phyloP scores from a whole-genome alignment of 192 early-diverging fungal genomes.

The Dissophora globulifera region DNA sequence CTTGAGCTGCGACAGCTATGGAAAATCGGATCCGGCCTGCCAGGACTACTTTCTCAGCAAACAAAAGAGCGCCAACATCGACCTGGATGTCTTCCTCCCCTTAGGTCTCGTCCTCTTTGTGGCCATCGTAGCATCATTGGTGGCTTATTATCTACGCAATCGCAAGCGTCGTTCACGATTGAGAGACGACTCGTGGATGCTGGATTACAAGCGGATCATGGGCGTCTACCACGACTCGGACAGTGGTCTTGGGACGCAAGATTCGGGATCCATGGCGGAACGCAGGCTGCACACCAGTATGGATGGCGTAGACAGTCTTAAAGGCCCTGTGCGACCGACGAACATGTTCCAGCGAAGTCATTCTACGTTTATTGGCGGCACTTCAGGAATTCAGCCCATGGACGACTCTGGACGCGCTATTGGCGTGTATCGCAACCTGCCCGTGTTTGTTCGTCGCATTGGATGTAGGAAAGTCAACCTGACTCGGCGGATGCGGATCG shows the following conservation, averaged over 20 bases:
- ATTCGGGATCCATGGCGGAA: conserved; percentile 24
- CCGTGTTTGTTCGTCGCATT: conserved; percentile 51
- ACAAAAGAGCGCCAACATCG: conserved; percentile 2
- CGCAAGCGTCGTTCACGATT: conserved; percentile 30
- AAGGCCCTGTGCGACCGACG: conserved; percentile 4
- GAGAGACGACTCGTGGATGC: conserved; percentile 46
- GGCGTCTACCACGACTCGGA: conserved; percentile 35
- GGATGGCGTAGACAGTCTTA: not conserved
- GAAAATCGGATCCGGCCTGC: conserved; percentile 7
- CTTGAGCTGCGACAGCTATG: conserved; percentile 26
- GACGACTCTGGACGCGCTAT: conserved; percentile 38
- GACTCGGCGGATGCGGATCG: conserved; percentile 30
- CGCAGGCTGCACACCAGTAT: not conserved
- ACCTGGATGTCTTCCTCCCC: conserved; percentile 29
- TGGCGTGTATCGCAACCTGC: conserved; percentile 47
- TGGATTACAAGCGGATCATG: conserved; percentile 48
- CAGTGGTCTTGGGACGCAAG: conserved; percentile 32
- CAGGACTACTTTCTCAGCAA: conserved; percentile 24
- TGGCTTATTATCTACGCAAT: conserved; percentile 13
- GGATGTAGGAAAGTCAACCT: conserved; percentile 37
- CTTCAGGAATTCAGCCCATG: conserved; percentile 42
- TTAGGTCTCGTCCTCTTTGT: conserved; percentile 16
- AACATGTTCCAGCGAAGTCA: conserved; percentile 39
- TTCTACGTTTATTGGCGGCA: conserved; percentile 42
- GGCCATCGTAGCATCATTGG: not conserved